These are phyloP conservation scores for Pseudogymnoascus sp. DNA, from an alignment of 2,329 filamentous ascomycete species.

Conservation along the genomic window DNA sequence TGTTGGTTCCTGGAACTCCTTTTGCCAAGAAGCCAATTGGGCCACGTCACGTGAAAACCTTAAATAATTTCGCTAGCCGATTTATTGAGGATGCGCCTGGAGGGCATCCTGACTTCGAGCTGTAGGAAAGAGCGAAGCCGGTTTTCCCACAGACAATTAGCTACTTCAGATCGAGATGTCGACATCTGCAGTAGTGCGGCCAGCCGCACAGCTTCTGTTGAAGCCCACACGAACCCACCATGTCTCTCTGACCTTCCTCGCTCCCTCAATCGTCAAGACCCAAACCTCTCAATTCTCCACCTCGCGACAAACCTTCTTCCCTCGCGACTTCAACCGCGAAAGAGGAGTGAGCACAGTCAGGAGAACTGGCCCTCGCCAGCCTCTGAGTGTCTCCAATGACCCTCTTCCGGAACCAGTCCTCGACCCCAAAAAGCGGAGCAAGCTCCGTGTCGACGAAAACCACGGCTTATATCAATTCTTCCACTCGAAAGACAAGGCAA, in stretches of 20 bases:
- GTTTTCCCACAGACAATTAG: conserved; percentile 15
- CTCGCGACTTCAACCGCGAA: conserved; percentile 66
- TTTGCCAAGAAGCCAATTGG: neutral
- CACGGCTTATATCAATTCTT: conserved; percentile 96
- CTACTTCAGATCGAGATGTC: conserved; percentile 20
- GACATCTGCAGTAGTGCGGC: conserved; percentile 21
- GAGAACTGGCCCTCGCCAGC: conserved; percentile 64
- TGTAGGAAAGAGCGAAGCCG: neutral
- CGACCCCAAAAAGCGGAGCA: conserved; percentile 46
- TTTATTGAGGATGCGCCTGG: conserved; percentile 1
- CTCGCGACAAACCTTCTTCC: conserved; percentile 20
- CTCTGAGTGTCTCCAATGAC: conserved; percentile 64
- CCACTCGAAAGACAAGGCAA: conserved; percentile 55
- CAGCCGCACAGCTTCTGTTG: conserved; percentile 15
- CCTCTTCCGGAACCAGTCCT: conserved; percentile 64
- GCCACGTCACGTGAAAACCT: conserved; percentile 7
- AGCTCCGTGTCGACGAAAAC: conserved; percentile 51
- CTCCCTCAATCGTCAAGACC: conserved; percentile 21
- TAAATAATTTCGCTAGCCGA: conserved; percentile 9
- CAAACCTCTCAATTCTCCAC: conserved; percentile 27
- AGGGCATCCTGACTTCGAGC: conserved; percentile 4
- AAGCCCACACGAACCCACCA: conserved; percentile 13
- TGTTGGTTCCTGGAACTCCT: neutral
- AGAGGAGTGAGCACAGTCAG: conserved; percentile 78
- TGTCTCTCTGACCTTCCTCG: conserved; percentile 25